Conservation (phyloP, 2,329 filamentous ascomycete genomes). For the Coniosporium tulheliwenetii region DNA sequence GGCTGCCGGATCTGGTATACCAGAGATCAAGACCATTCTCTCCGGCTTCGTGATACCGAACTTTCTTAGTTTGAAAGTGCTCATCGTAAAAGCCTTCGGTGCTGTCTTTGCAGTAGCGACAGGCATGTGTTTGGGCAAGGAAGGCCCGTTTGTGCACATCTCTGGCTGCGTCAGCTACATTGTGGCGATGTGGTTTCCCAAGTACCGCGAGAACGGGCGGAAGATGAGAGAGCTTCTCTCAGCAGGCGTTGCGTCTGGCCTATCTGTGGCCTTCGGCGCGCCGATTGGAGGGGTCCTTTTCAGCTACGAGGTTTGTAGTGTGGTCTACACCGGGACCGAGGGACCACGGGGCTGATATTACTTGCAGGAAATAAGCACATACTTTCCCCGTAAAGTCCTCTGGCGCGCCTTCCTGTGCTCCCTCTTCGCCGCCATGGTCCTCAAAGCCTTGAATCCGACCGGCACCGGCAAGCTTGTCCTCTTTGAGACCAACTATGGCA, state of each 20-base stretch:
- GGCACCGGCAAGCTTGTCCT: constrained; percentile 45
- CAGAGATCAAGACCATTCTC: constrained; percentile 46
- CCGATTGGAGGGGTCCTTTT: constrained; percentile 47
- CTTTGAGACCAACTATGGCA: constrained; percentile 44
- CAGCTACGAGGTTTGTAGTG: constrained; percentile 29
- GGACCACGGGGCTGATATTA: background rate
- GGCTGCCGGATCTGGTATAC: constrained; percentile 43
- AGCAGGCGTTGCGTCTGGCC: constrained; percentile 39
- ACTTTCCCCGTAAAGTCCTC: constrained; percentile 43
- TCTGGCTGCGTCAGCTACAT: constrained; percentile 41
- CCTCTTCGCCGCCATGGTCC: constrained; percentile 36
- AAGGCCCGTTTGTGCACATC: constrained; percentile 47
- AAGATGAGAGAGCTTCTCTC: constrained; percentile 44
- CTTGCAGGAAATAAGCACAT: constrained; percentile 39
- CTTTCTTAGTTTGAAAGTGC: constrained; percentile 38
- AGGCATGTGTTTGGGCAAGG: constrained; percentile 45
- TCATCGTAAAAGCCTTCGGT: constrained; percentile 42
- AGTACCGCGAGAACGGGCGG: constrained; percentile 40
- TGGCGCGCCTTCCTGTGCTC: constrained; percentile 45
- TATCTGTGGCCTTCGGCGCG: constrained; percentile 46
- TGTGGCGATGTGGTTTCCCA: constrained; percentile 35
- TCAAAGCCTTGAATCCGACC: constrained; percentile 42
- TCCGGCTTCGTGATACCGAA: constrained; percentile 45
- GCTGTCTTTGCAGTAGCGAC: constrained; percentile 42
- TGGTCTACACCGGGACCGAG: background rate